Conservation (phyloP, 768 basidiomycete genomes). For the Hygrocybe coccinea region DNA sequence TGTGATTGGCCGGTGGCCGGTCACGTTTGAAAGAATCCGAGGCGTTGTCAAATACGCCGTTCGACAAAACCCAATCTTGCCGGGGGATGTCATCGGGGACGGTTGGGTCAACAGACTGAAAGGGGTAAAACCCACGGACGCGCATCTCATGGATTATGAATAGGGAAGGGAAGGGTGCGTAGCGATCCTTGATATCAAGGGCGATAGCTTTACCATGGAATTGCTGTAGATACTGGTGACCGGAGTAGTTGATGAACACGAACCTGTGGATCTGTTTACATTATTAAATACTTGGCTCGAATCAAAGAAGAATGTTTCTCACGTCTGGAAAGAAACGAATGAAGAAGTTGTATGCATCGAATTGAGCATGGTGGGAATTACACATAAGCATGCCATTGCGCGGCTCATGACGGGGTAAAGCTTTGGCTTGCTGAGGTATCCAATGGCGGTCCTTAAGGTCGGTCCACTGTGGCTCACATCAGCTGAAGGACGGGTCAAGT, state of each 20-base stretch:
- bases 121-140: slow-evolving; percentile 29
- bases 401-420: slow-evolving; percentile 17
- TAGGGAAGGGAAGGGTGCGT: slow-evolving; percentile 29
- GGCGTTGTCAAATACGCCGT: slow-evolving; percentile 13
- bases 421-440: slow-evolving; percentile 20
- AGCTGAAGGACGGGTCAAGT: slow-evolving; percentile 10
- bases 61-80: slow-evolving; percentile 27
- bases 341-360: slow-evolving; percentile 21
- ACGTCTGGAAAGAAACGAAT: slow-evolving; percentile 26
- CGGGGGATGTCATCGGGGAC: slow-evolving; percentile 16
- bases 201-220: slow-evolving; percentile 34
- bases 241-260: slow-evolving; percentile 30
- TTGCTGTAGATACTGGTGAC: slow-evolving; percentile 5
- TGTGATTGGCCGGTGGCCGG: slow-evolving; percentile 7
- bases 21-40: slow-evolving; percentile 16
- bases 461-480: slow-evolving; percentile 19
- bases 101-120: slow-evolving; percentile 16
- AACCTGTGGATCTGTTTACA: slow-evolving; percentile 20
- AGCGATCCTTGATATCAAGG: slow-evolving; percentile 25
- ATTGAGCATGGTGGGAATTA: slow-evolving; percentile 11
- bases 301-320: slow-evolving; percentile 13
- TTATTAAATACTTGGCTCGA: slow-evolving; percentile 15
- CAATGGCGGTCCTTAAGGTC: slow-evolving; percentile 19
- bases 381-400: slow-evolving; percentile 22
- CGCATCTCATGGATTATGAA: slow-evolving; percentile 37